Conservation (phyloP, 805 yeast genomes). For the Wickerhamomyces pijperi region DNA sequence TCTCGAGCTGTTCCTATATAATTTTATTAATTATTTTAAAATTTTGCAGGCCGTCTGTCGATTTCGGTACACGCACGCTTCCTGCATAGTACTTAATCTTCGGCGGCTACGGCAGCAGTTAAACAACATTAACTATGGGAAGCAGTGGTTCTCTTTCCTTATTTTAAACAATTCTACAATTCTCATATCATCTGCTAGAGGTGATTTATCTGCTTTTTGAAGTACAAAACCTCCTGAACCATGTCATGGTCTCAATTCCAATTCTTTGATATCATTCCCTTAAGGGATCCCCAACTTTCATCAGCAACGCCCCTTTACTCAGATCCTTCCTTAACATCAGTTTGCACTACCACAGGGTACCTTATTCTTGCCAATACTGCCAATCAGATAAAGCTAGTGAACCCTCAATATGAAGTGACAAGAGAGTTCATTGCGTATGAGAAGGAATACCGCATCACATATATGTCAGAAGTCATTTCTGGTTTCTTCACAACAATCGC, state of each 20-base stretch:
- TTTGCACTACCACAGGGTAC: constrained; percentile 43
- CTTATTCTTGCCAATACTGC: constrained; percentile 50
- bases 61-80: background rate
- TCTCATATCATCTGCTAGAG: background rate
- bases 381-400: constrained; percentile 45
- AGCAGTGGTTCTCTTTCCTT: background rate
- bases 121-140: too few species aligned
- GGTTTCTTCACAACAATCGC: constrained; percentile 58
- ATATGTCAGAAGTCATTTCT: constrained; percentile 19
- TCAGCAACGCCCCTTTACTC: constrained; percentile 60
- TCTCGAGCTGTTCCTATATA: background rate
- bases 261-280: constrained; percentile 74
- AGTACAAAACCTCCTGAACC: background rate
- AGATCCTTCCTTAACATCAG: constrained; percentile 60
- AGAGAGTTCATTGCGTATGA: constrained; percentile 55
- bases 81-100: too few species aligned
- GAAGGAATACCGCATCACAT: constrained; percentile 50
- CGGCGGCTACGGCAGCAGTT: too few species aligned
- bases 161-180: background rate
- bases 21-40: too few species aligned
- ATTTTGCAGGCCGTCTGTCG: background rate
- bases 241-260: constrained; percentile 71
- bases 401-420: constrained; percentile 33
- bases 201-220: background rate
- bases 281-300: constrained; percentile 69